Percentiles rank a stretch among this genome's conserved stretches.
Conservation (phyloP, 2,329 filamentous ascomycete genomes). For the Trichoderma harzianum region DNA sequence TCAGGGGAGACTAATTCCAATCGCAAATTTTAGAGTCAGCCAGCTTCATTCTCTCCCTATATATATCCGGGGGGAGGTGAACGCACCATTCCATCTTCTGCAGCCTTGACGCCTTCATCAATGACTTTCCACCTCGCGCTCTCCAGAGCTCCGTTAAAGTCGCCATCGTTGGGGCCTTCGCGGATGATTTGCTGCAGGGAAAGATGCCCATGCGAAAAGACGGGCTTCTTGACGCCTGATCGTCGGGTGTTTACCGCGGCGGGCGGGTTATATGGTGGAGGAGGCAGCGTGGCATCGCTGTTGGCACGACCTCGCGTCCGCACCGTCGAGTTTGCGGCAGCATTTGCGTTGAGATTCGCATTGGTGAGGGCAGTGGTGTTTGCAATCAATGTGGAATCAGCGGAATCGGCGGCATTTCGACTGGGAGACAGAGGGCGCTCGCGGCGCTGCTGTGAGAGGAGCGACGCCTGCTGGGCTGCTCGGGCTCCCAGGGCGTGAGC, state of each 20-base stretch:
- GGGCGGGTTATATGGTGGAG: constrained; percentile 35
- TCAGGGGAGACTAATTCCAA: constrained; percentile 68
- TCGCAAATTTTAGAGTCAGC: neutral
- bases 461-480: constrained; percentile 45
- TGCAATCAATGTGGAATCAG: accelerated
- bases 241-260: constrained; percentile 35
- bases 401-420: constrained; percentile 17
- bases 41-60: neutral
- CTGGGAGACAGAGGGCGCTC: constrained; percentile 40
- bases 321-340: constrained; percentile 22
- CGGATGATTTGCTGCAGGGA: constrained; percentile 73
- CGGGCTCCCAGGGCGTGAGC: constrained; percentile 65
- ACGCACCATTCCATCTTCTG: constrained; percentile 75
- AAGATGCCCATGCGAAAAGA: constrained; percentile 52
- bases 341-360: neutral
- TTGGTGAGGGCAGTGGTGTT: neutral
- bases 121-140: constrained; percentile 71
- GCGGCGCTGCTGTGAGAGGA: constrained; percentile 62
- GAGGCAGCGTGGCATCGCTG: constrained; percentile 60
- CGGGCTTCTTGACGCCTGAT: constrained; percentile 41
- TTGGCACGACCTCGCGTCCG: constrained; percentile 64
- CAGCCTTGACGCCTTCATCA: constrained; percentile 71
- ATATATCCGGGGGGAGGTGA: neutral
- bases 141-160: constrained; percentile 64
- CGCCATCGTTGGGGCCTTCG: constrained; percentile 72